phyloP scores from a whole-genome alignment of 305 asterid species.

The Fraxinus angustifolia region DNA sequence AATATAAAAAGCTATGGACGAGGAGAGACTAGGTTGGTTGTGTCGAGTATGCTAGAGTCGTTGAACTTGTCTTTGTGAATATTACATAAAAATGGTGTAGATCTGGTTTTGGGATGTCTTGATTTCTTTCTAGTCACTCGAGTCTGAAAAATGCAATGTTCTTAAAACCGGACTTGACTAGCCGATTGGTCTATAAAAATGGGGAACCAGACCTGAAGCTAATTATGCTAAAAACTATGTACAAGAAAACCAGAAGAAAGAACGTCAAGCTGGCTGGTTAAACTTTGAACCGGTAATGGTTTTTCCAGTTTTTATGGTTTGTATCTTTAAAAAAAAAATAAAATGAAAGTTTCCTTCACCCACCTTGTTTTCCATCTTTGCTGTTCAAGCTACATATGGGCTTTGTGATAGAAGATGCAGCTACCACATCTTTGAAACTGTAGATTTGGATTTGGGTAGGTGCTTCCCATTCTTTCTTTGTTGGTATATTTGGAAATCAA shows the following conservation, averaged over 20 bases:
- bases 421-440: background rate
- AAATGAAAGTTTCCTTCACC: background rate
- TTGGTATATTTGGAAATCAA: background rate
- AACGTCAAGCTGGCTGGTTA: background rate
- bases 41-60: background rate
- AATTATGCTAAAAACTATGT: background rate
- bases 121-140: background rate
- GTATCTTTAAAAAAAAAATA: background rate
- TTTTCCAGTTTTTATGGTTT: background rate
- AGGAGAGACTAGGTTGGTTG: background rate
- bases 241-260: background rate
- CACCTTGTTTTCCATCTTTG: background rate
- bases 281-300: background rate
- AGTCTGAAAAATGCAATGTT: background rate
- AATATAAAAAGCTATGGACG: background rate
- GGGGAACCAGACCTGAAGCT: background rate
- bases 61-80: background rate
- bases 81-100: background rate
- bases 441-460: background rate
- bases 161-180: background rate
- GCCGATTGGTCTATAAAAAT: background rate
- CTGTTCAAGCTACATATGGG: background rate
- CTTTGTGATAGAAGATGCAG: background rate
- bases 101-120: slow-evolving; percentile 2
- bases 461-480: background rate